A percentile compares a stretch with the other conserved stretches of the same genome.
Evolutionary conservation across 306 rosid species (phyloP).

Genomic region (Dalbergia oliveri): DNA sequence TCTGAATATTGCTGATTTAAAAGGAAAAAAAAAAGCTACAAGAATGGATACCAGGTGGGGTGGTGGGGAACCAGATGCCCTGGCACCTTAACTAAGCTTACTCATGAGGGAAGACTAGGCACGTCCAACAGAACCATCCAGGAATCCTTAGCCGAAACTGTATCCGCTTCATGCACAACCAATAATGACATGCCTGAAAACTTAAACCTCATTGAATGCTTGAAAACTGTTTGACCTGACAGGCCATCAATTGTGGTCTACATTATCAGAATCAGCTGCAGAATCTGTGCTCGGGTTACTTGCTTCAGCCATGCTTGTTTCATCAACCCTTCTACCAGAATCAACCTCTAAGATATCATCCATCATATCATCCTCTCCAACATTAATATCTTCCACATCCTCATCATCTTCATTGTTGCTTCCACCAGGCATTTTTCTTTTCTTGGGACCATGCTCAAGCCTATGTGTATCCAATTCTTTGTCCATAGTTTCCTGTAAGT

Average conservation of each 20-base stretch:
- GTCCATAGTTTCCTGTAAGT: slow-evolving; percentile 99
- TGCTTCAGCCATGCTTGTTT: slow-evolving; percentile 63
- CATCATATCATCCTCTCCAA: slow-evolving; percentile 91
- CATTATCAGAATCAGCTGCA: slow-evolving; percentile 54
- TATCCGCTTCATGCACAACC: no score
- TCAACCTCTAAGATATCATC: slow-evolving; percentile 89
- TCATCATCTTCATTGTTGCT: slow-evolving; percentile 88
- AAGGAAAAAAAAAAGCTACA: background rate
- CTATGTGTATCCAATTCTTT: slow-evolving; percentile 95
- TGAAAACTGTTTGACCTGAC: slow-evolving; percentile 2
- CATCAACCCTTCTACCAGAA: slow-evolving; percentile 73
- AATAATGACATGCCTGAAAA: background rate
- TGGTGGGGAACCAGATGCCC: background rate
- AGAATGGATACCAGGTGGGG: background rate
- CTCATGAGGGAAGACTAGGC: background rate
- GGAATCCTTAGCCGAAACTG: background rate
- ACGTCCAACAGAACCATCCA: background rate
- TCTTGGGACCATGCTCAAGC: slow-evolving; percentile 99
- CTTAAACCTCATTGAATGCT: slow-evolving; percentile 6
- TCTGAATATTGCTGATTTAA: no score
- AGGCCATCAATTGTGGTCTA: slow-evolving; percentile 49
- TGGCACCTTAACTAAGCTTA: no score
- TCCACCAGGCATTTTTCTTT: slow-evolving; percentile 81
- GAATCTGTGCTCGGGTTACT: slow-evolving; percentile 49
- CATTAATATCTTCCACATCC: slow-evolving; percentile 90